These are phyloP conservation scores for Acer campestre DNA, from an alignment of 345 rosid species.

Conservation along the genomic window DNA sequence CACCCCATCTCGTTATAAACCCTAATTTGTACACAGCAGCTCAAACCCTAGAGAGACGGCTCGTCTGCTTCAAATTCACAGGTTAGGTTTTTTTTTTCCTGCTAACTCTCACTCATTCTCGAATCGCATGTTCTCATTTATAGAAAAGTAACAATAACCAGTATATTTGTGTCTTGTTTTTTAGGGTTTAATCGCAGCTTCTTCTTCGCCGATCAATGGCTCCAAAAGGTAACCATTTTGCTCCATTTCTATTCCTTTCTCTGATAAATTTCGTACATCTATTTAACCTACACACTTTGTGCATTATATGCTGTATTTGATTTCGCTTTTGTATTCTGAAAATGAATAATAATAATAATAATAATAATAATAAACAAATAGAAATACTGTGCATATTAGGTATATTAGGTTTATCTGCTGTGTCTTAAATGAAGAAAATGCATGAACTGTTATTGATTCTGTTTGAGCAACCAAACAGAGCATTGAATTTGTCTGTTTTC, in stretches of 20 bases:
- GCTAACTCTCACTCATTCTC: not conserved
- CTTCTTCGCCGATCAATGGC: slow-evolving; percentile 21
- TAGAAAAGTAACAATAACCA: too few species aligned
- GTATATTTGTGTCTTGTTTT: not conserved
- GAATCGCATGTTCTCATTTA: too few species aligned
- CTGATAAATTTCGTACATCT: not conserved
- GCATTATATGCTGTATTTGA: not conserved
- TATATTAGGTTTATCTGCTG: not conserved
- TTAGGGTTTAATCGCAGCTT: slow-evolving; percentile 6
- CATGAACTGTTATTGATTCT: not conserved
- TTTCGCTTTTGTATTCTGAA: too few species aligned
- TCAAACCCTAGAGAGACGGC: slow-evolving; percentile 37
- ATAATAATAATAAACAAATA: too few species aligned
- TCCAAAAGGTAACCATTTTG: slow-evolving; percentile 14
- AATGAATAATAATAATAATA: too few species aligned
- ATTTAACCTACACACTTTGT: not conserved
- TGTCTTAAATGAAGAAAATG: not conserved
- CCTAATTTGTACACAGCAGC: slow-evolving; percentile 11
- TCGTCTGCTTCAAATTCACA: slow-evolving; percentile 19
- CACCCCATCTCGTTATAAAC: slow-evolving; percentile 22
- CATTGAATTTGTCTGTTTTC: not conserved
- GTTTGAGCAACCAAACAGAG: not conserved
- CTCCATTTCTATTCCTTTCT: not conserved
- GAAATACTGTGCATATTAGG: not conserved
- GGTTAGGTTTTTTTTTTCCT: slow-evolving; percentile 21